phyloP scores from a whole-genome alignment of 306 rosid genomes.

The Abrus precatorius region DNA sequence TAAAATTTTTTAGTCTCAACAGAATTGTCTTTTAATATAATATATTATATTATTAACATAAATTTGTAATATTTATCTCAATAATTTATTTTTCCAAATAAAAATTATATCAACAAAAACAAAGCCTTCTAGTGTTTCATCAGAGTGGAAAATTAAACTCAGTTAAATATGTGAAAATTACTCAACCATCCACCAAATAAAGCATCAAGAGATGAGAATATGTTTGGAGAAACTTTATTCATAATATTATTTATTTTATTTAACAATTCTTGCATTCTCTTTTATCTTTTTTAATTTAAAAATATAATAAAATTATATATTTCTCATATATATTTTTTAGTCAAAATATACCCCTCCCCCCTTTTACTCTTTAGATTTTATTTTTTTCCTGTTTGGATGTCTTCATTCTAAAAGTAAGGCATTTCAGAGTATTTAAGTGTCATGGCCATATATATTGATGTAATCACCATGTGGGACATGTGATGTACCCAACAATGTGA shows the following conservation, averaged over 20 bases:
- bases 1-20: no score
- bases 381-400: not conserved
- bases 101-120: no score
- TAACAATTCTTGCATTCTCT: no score
- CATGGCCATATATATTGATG: not conserved
- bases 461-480: conserved; percentile 27
- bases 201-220: not conserved
- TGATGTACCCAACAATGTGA: not conserved
- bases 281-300: no score
- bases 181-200: not conserved
- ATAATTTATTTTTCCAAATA: no score
- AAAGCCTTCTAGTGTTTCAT: no score
- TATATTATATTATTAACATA: no score
- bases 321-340: not conserved
- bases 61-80: no score
- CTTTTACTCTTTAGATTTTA: conserved; percentile 30
- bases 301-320: no score
- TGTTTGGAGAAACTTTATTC: not conserved
- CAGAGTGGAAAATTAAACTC: not conserved
- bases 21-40: no score
- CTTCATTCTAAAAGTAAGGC: conserved; percentile 4
- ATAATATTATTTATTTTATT: no score
- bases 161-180: not conserved
- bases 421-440: not conserved
- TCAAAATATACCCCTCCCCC: not conserved